Evolutionary conservation across 306 rosid species (phyloP), one percentile per base, ranked within the genome.

Genomic region (Oemleria cerasiformis): DNA sequence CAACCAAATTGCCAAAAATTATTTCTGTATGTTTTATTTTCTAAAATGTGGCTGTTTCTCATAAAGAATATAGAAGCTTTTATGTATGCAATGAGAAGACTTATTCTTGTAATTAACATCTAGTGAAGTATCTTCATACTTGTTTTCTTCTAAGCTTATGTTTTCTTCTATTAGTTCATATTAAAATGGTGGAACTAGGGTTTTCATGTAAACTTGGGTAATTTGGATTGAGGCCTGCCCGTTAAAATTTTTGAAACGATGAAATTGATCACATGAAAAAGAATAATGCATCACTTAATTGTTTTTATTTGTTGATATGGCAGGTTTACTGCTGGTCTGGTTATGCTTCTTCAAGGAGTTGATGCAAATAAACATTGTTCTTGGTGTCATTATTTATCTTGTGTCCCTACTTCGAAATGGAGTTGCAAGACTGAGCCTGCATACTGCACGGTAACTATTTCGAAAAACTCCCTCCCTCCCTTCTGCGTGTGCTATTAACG

Each of bases 381-480:
- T 64, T 94, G 98, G 98, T 94, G 98, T 82, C 98, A 94, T 79
- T 91, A 94, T 78, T 74, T 94, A 77, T 88, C 97, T 47, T 94
- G 98, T 68, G 86, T 94, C 74, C 98, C 98, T 65, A 94, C 97
- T 79, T 94, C 98, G 47, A 94, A 44, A 79, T 94, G 98, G 98
- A 94, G 85, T 87, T 94, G 98, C 84, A 73, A 85, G 30, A 81
- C 93, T 34, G 81, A 89, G 57, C 75, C 98, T 63, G 88, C 88
- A 44, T 89, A 69, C 75, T 94, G 98, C 81, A 16, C 45, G 80
- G 98, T 94, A 80, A 84, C 82, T 21, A 77, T 65, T 43, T 23
- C 68, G 34, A 3, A 51, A 25, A 53, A 21, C 79, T 63, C 5
- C 41, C 9, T 23, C 61, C 48, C 47, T 44, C 57, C n/a, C 38